Evolutionary conservation across 768 basidiomycete species (phyloP).

Genomic region (Sporobolomyces phaffii): DNA sequence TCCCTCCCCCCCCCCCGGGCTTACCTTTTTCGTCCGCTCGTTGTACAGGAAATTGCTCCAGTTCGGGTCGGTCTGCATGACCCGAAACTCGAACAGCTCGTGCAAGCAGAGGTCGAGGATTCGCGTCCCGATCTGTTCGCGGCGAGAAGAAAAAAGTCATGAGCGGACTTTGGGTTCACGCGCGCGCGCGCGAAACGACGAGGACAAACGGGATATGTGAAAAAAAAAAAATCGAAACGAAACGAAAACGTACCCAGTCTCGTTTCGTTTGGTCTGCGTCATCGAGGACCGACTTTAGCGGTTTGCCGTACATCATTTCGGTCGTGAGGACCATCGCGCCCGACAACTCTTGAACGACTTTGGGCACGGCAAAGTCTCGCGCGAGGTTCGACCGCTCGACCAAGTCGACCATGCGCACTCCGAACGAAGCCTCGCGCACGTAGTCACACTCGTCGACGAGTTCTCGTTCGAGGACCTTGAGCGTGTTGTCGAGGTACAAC

Average conservation of each 20-base stretch:
- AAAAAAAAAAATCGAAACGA: neutral
- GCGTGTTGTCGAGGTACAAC: conserved; percentile 79
- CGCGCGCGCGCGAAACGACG: no score
- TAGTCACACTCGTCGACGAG: conserved; percentile 91
- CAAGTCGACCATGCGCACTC: conserved; percentile 54
- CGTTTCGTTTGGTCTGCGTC: conserved; percentile 55
- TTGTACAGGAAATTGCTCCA: conserved; percentile 98
- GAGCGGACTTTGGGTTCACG: no score
- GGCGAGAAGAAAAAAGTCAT: no score
- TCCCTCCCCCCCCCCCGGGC: no score
- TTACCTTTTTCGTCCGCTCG: conserved; percentile 57
- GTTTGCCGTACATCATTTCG: conserved; percentile 72
- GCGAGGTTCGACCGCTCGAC: conserved; percentile 53
- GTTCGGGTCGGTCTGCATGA: conserved; percentile 99
- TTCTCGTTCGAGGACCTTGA: conserved; percentile 81
- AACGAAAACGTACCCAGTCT: conserved; percentile 63
- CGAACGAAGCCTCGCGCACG: conserved; percentile 67
- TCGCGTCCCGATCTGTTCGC: conserved; percentile 78
- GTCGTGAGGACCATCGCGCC: conserved; percentile 81
- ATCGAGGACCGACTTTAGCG: conserved; percentile 62
- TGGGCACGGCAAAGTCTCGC: conserved; percentile 71
- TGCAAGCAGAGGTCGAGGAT: conserved; percentile 79
- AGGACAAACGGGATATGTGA: no score
- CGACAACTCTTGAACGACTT: conserved; percentile 70
- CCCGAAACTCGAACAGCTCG: conserved; percentile 81